A percentile compares a stretch with the other conserved stretches of the same genome.
These are phyloP conservation scores for Candida verbasci DNA, from an alignment of 805 yeast genomes.

Conservation along the genomic window DNA sequence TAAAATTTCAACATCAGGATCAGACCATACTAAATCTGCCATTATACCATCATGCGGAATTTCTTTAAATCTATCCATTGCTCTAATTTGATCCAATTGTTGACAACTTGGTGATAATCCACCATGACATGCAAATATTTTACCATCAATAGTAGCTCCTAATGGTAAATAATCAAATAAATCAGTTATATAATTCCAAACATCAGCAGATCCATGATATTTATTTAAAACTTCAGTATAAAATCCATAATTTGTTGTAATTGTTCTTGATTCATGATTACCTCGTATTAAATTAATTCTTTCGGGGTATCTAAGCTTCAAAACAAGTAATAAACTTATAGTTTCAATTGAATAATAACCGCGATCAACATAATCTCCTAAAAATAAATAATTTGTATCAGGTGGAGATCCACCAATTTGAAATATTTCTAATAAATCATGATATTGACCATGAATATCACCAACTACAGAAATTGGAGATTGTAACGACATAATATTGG, in stretches of 20 bases:
- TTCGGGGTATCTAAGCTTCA: conserved; percentile 83
- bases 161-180: conserved; percentile 86
- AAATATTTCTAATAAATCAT: conserved; percentile 88
- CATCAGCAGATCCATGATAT: conserved; percentile 66
- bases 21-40: conserved; percentile 99
- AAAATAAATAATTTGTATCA: conserved; percentile 83
- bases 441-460: conserved; percentile 96
- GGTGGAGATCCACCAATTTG: conserved; percentile 93
- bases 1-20: conserved; percentile 78
- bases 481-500: conserved; percentile 78
- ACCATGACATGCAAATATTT: conserved; percentile 93
- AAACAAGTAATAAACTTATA: conserved; percentile 71
- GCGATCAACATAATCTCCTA: conserved; percentile 96
- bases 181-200: conserved; percentile 89
- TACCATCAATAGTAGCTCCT: conserved; percentile 85
- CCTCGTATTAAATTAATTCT: conserved; percentile 84
- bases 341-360: conserved; percentile 95
- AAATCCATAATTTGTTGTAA: conserved; percentile 95
- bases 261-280: conserved; percentile 94
- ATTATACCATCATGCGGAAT: conserved; percentile 99
- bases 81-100: conserved; percentile 83
- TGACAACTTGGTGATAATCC: conserved; percentile 95
- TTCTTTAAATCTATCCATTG: conserved; percentile 88
- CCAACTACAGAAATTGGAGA: conserved; percentile 96
- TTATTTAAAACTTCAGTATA: conserved; percentile 91